Evolutionary conservation across 768 basidiomycete genomes (phyloP).

Genomic region (Gloeostereum incarnatum): DNA sequence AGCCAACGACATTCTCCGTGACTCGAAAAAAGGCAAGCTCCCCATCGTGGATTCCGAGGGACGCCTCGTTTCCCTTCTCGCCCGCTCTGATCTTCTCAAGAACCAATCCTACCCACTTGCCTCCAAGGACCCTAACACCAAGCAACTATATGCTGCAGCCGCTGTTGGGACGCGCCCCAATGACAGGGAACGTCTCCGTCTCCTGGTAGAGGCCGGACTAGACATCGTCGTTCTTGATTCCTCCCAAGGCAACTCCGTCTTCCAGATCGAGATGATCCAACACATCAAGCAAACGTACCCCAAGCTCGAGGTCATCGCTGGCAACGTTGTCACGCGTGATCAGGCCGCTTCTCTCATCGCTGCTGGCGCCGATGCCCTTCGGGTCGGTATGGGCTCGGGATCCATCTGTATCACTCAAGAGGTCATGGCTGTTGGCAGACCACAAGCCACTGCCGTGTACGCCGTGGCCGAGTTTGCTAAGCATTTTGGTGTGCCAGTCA

Average conservation of each 20-base stretch:
- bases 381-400: conserved; percentile 96
- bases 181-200: conserved; percentile 75
- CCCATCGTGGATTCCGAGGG: conserved; percentile 69
- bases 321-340: conserved; percentile 96
- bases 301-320: conserved; percentile 86
- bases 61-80: conserved; percentile 74
- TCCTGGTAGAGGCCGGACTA: conserved; percentile 89
- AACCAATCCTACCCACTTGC: conserved; percentile 96
- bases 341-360: conserved; percentile 91
- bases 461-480: conserved; percentile 89
- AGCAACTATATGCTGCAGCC: conserved; percentile 95
- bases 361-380: conserved; percentile 92
- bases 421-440: conserved; percentile 97
- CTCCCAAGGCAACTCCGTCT: conserved; percentile 92
- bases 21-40: conserved; percentile 96
- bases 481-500: conserved; percentile 92
- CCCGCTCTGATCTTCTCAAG: conserved; percentile 94
- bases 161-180: conserved; percentile 88
- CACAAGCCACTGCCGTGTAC: conserved; percentile 98
- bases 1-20: conserved; percentile 90
- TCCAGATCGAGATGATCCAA: conserved; percentile 87
- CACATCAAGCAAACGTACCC: conserved; percentile 90
- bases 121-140: conserved; percentile 81
- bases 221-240: conserved; percentile 95
- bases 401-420: conserved; percentile 99